phyloP scores from a whole-genome alignment of 2,329 filamentous ascomycete species.

The Dactylellina drechsleri region DNA sequence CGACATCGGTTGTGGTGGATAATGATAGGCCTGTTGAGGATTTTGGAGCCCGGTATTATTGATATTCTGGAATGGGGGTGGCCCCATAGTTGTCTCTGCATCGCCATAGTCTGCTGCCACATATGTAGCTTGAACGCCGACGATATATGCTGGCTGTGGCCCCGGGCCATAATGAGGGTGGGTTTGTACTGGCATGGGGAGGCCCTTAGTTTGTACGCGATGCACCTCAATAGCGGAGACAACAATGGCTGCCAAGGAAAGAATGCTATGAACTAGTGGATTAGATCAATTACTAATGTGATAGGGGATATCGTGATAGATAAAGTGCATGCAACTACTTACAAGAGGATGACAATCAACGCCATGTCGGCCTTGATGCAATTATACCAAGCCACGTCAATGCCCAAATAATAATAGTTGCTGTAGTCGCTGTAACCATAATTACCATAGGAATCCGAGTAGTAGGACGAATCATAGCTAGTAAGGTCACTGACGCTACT shows the following conservation, averaged over 20 bases:
- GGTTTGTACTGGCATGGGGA: background rate
- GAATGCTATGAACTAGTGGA: background rate
- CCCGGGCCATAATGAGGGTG: background rate
- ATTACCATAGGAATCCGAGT: background rate
- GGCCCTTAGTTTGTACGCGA: background rate
- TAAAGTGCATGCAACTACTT: background rate
- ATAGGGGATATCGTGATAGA: too few species aligned
- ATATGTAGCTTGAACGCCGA: background rate
- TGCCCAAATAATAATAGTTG: background rate
- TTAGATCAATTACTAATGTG: background rate
- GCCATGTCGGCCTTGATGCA: background rate
- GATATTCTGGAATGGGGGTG: background rate
- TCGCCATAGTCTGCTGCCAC: background rate
- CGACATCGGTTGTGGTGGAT: background rate
- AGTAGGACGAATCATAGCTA: background rate
- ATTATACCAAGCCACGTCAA: background rate
- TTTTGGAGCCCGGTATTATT: too few species aligned
- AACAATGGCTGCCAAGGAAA: background rate
- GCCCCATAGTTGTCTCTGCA: background rate
- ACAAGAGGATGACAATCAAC: background rate
- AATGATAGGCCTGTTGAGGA: background rate
- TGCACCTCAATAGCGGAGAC: background rate
- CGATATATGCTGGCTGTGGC: background rate
- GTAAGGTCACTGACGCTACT: background rate
- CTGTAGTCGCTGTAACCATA: background rate